Conservation (phyloP, 495 filamentous ascomycete species). For the Sporormia fimetaria region DNA sequence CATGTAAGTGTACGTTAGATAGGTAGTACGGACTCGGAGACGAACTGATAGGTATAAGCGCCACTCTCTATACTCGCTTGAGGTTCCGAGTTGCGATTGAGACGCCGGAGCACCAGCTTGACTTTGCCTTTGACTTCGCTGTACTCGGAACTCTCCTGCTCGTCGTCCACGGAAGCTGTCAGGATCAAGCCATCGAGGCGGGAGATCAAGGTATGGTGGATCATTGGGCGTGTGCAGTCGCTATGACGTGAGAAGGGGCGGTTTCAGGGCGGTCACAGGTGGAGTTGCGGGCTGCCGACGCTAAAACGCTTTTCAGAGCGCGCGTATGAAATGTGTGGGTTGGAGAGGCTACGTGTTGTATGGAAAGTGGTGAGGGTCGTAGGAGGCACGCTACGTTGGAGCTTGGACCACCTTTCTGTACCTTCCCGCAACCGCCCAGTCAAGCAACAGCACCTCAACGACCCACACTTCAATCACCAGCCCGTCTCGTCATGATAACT, state of each 20-base stretch:
- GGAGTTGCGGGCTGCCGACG: too few relatives aligned
- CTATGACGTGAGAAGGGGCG: constrained; percentile 23
- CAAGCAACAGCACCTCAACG: too few relatives aligned
- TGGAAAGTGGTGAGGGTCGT: too few relatives aligned
- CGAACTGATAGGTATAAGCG: constrained; percentile 72
- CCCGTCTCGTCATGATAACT: too few relatives aligned
- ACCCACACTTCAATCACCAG: too few relatives aligned
- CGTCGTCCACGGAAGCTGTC: constrained; percentile 88
- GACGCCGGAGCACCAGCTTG: constrained; percentile 75
- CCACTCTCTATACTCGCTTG: constrained; percentile 87
- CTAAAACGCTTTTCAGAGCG: too few relatives aligned
- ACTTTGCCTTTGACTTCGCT: constrained; percentile 80
- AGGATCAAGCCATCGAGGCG: constrained; percentile 93
- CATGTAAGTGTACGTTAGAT: constrained; percentile 2
- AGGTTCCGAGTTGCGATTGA: constrained; percentile 76
- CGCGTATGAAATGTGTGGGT: too few relatives aligned
- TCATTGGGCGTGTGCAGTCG: background rate
- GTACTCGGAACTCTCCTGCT: constrained; percentile 58
- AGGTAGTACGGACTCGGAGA: background rate
- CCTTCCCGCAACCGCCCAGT: too few relatives aligned
- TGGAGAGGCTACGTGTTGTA: too few relatives aligned
- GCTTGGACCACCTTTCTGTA: too few relatives aligned
- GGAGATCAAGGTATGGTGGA: constrained; percentile 32
- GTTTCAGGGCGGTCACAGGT: too few relatives aligned
- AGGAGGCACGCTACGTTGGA: too few relatives aligned